Evolutionary conservation across 1,284 basidiomycete genomes (phyloP), one percentile per base, ranked within the genome.

Genomic region (Mycocalia duriaeana): DNA sequence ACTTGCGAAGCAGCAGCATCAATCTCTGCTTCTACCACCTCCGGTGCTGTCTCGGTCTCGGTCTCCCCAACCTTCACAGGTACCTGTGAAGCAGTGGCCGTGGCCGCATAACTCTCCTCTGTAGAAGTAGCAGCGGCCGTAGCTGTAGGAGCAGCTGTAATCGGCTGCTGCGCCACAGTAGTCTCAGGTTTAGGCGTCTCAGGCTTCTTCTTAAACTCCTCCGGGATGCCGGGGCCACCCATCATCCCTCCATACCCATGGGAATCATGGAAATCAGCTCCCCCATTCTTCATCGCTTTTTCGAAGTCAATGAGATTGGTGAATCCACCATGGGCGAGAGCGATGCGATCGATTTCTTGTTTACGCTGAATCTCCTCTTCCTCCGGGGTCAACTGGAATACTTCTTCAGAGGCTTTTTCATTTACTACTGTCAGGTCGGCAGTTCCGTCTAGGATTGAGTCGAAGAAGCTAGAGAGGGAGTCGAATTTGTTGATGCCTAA

Each of bases 391-490:
- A 67, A 64, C 13, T 66, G 64, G 51, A 63, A 70, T 49, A 73
- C 70, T 52, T 74, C 69, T 38, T 57, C 52, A 42, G 60, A 62
- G 20, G 67, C 66, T 51, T 68, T 58, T 47, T 71, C 69, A 43
- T 72, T 70, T 28, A 65, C 55, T 5, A 60, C 54, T 6, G 58
- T 64, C 44, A 86, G 69, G 53, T 85, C 76, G 0, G 70, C 79
- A 6, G 80, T 77, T 41, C 83, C 85, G 51, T 84, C 80, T 22
- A 85, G 57, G 34, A 88, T 69, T 1, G 81, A 78, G 52, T 79
- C 78, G 59, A 89, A 81, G 67, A 85, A 87, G 53, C 79, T 78
- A 43, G 77, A 73, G 39, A 89, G 67, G 1, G 82, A 72, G 43
- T 85, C 82, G 47, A 76, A 69, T 64, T 88, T 89, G 56, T 68